Base-by-base conservation (phyloP, 495 filamentous ascomycete genomes). In the Hypomontagnella submonticulosa region DNA sequence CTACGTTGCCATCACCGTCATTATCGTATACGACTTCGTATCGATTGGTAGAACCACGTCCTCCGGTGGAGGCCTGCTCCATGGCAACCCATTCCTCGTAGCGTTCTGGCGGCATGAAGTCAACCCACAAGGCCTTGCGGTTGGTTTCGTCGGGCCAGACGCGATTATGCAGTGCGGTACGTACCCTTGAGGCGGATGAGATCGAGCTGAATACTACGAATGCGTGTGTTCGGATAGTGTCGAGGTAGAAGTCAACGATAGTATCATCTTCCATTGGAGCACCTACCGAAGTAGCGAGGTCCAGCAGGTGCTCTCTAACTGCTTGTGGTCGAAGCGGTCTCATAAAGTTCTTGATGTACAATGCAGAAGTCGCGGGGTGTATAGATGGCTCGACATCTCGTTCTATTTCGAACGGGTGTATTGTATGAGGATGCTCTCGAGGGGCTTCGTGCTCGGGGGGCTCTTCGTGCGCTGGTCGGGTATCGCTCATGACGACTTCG, bases 271-370 rank as follows among this genome's bases (percentile, higher is more conserved):
- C 80, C 2, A 79, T 73, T 8, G 79, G 70, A 34, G 73, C 53
- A 32, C 80, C 82, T 4, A 85, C 81, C 1, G 88, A 76, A 1
- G 89, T 79, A 11, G 91, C 92, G 34, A 97, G 82, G 12, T 79
- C 74, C 23, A 84, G 60, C 18, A 99, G 77, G 69, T 97, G 88
- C 0, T 83, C 81, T 55, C 84, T 84, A 4, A 99, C 82, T 1
- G 77, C 72, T 4, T 70, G 70, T 1, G 85, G 83, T 61, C 90
- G 90, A 7, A 99, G 81, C 12, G 95, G 95, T 40, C 95, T 86
- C 88, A 96, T 93, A 43, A 99, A 84, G 66, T 96, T 87, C 68
- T 89, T 89, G 70, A 99, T 96, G 78, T 97, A 99, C 46, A 99
- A 80, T 38, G 92, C 88, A 32, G 89, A 73, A 4, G 95, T 99